These are phyloP conservation scores for Stenogyne calaminthoides DNA, from an alignment of 305 asterid genomes.

Conservation along the genomic window DNA sequence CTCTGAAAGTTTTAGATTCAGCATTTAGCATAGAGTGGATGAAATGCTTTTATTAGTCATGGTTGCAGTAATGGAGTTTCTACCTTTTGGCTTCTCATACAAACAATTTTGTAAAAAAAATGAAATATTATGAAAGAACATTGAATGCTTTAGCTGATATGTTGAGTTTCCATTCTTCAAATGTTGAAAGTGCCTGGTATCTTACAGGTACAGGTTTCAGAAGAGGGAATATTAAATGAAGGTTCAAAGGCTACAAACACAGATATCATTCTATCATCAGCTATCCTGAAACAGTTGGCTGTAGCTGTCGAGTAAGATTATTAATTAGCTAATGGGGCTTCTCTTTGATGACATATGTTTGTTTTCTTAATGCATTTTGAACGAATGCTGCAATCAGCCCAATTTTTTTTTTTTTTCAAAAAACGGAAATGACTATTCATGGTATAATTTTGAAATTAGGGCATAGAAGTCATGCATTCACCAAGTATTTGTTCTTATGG, in stretches of 20 bases:
- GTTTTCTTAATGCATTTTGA: slow-evolving; percentile 19
- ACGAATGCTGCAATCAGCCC: neutral
- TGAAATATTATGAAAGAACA: neutral
- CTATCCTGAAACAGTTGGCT: slow-evolving; percentile 82
- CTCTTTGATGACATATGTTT: slow-evolving; percentile 15
- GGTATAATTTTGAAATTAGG: slow-evolving; percentile 10
- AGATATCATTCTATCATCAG: slow-evolving; percentile 70
- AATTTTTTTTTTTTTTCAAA: slow-evolving; percentile 12
- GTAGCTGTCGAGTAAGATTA: slow-evolving; percentile 85
- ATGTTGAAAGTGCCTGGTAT: slow-evolving; percentile 27
- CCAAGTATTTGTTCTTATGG: neutral
- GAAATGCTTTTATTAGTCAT: slow-evolving; percentile 8
- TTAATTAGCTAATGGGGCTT: slow-evolving; percentile 14
- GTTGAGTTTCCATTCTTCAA: slow-evolving; percentile 31
- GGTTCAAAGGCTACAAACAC: slow-evolving; percentile 48
- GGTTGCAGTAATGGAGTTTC: slow-evolving; percentile 16
- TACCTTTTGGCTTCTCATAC: slow-evolving; percentile 2
- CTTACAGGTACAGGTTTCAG: slow-evolving; percentile 55
- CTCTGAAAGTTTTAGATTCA: slow-evolving; percentile 17
- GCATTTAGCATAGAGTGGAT: neutral
- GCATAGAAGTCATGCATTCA: neutral
- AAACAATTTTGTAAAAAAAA: neutral
- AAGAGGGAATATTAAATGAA: slow-evolving; percentile 44
- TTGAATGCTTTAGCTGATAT: slow-evolving; percentile 21
- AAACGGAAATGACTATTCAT: slow-evolving; percentile 16